A percentile compares a stretch with the other conserved stretches of the same genome.
Conservation (phyloP, 2,329 filamentous ascomycete species). For the Blastomyces parvus region DNA sequence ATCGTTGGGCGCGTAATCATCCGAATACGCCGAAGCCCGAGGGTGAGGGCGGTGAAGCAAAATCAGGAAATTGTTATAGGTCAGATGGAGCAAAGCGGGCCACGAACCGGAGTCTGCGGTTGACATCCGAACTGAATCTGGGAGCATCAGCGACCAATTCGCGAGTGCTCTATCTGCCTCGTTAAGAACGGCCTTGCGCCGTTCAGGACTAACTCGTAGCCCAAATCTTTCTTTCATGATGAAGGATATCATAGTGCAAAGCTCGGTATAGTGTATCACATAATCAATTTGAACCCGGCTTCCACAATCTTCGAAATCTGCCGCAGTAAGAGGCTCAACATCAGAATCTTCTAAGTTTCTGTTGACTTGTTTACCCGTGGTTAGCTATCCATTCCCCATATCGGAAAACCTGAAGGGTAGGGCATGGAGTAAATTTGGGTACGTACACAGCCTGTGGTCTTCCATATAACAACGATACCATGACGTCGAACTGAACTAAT, state of each 20-base stretch:
- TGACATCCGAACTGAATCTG: constrained; percentile 33
- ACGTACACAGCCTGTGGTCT: constrained; percentile 43
- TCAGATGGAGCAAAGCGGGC: constrained; percentile 37
- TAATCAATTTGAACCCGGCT: constrained; percentile 36
- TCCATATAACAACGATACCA: constrained; percentile 40
- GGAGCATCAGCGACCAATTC: constrained; percentile 35
- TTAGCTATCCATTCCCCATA: constrained; percentile 6
- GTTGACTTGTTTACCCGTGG: background rate
- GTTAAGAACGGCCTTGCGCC: constrained; percentile 33
- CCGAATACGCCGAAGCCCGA: constrained; percentile 34
- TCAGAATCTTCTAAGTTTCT: constrained; percentile 45
- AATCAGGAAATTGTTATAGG: constrained; percentile 40
- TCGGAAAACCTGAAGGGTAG: background rate
- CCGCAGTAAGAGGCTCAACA: constrained; percentile 36
- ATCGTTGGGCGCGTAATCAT: constrained; percentile 38
- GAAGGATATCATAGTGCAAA: constrained; percentile 44
- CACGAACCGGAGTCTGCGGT: constrained; percentile 36
- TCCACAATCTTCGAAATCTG: constrained; percentile 42
- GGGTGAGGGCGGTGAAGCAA: constrained; percentile 38
- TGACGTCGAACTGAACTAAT: constrained; percentile 36
- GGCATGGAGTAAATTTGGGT: too few species aligned
- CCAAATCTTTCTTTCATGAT: constrained; percentile 36
- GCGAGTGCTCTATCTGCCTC: constrained; percentile 36
- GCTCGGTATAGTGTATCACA: constrained; percentile 41
- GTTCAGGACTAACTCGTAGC: constrained; percentile 30